Evolutionary conservation across 257 asterid genomes (phyloP).

Genomic region (Euphrasia confusa): DNA sequence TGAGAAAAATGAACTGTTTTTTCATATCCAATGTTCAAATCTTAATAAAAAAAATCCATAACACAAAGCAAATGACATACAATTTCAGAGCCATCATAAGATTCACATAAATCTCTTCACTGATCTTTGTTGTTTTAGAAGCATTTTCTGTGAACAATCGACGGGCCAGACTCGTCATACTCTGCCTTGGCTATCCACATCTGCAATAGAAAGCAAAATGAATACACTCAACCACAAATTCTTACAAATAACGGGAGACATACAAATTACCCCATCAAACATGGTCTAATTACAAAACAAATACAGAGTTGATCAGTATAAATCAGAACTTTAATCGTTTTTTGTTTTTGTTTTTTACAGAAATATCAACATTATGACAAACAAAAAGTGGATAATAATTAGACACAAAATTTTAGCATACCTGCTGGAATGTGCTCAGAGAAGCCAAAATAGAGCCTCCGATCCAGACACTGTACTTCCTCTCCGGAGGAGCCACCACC

Average conservation of each 20-base stretch:
- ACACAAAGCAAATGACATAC: constrained; percentile 26
- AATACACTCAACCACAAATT: not conserved
- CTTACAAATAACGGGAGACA: no score
- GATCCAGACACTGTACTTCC: constrained; percentile 87
- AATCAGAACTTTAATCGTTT: no score
- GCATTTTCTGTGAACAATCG: constrained; percentile 64
- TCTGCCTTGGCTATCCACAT: constrained; percentile 71
- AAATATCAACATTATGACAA: no score
- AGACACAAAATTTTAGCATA: constrained; percentile 17
- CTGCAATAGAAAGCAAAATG: constrained; percentile 27
- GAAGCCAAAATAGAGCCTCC: constrained; percentile 83
- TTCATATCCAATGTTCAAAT: constrained; percentile 33
- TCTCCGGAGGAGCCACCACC: constrained; percentile 87
- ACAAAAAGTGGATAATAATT: no score
- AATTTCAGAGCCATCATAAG: constrained; percentile 17
- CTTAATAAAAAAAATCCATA: constrained; percentile 24
- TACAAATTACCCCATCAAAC: no score
- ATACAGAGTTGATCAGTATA: no score
- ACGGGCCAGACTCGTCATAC: constrained; percentile 62
- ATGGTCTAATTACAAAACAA: not conserved
- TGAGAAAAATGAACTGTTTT: constrained; percentile 34
- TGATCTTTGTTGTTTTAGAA: constrained; percentile 32
- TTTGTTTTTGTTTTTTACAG: no score
- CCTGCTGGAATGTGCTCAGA: constrained; percentile 94
- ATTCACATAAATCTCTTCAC: constrained; percentile 24